Percentiles rank a stretch among this genome's conserved stretches.
These are phyloP conservation scores for Centella asiatica DNA, from an alignment of 129 eudicot genomes.

Conservation along the genomic window DNA sequence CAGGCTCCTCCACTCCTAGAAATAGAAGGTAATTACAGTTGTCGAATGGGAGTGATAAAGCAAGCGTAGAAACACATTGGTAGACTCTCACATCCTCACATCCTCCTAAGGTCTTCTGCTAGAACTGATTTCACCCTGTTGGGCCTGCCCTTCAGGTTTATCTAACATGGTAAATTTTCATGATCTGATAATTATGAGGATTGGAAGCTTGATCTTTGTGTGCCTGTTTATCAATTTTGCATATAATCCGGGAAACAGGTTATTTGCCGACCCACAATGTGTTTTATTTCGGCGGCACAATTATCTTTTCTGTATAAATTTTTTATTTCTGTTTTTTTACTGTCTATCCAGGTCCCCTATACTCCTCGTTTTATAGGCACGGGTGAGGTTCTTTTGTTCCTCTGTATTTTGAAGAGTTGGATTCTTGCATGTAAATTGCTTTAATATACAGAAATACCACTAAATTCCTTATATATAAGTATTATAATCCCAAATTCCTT, in stretches of 20 bases:
- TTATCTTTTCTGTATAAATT: not conserved
- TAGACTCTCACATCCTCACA: not conserved
- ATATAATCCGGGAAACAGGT: slow-evolving; percentile 14
- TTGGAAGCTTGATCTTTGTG: slow-evolving; percentile 5
- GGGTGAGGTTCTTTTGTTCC: not conserved
- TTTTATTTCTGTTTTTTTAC: not conserved
- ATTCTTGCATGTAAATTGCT: not conserved
- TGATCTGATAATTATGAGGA: too few species aligned
- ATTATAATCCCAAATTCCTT: not conserved
- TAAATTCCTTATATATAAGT: not conserved
- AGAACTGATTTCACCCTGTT: not conserved
- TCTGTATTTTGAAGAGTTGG: slow-evolving; percentile 2
- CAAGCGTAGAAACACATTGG: not conserved
- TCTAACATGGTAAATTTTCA: not conserved
- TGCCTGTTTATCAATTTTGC: slow-evolving; percentile 6
- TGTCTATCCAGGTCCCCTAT: slow-evolving; percentile 3
- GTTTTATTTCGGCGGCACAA: slow-evolving; percentile 2
- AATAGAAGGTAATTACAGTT: slow-evolving; percentile 24
- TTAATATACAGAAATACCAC: not conserved
- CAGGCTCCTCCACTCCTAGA: slow-evolving; percentile 71
- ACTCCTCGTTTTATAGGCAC: not conserved
- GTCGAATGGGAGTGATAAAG: slow-evolving; percentile 9
- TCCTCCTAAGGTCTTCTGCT: not conserved
- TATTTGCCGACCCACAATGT: slow-evolving; percentile 9
- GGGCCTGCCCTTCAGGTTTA: slow-evolving; percentile 1